Evolutionary conservation across 2,329 filamentous ascomycete genomes (phyloP).

Genomic region (Exutisphaerella laricina): DNA sequence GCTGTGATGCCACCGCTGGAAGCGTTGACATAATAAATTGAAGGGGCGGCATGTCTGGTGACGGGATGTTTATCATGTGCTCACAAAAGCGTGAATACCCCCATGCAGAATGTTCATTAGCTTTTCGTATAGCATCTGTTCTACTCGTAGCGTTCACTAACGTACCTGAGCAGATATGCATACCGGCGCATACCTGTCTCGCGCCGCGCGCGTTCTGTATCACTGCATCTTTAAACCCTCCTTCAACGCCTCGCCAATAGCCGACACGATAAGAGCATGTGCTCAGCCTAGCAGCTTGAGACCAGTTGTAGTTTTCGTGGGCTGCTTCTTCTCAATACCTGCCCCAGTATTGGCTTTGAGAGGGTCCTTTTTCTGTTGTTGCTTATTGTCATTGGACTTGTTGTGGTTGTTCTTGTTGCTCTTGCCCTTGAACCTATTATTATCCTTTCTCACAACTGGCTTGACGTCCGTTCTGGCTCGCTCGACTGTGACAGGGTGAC

Average conservation of each 20-base stretch:
- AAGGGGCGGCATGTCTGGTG: too few species aligned
- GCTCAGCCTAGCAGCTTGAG: conserved; percentile 28
- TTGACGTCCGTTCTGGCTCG: conserved; percentile 91
- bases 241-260: conserved; percentile 13
- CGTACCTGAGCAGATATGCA: background rate
- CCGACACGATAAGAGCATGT: background rate
- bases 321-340: conserved; percentile 29
- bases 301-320: conserved; percentile 21
- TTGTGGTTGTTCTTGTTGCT: conserved; percentile 50
- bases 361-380: conserved; percentile 32
- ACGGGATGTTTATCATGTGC: too few species aligned
- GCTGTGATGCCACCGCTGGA: too few species aligned
- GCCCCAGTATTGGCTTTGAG: conserved; percentile 34
- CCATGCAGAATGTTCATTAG: background rate
- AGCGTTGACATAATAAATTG: too few species aligned
- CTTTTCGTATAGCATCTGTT: background rate
- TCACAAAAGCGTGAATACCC: too few species aligned
- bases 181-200: too few species aligned
- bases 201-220: too few species aligned
- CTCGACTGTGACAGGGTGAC: conserved; percentile 72
- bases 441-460: conserved; percentile 55
- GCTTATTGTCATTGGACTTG: conserved; percentile 41
- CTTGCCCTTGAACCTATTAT: conserved; percentile 32
- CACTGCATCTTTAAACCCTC: too few species aligned
- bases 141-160: background rate